Base-by-base conservation (phyloP, 2,329 filamentous ascomycete species). In the Aplosporella prunicola region DNA sequence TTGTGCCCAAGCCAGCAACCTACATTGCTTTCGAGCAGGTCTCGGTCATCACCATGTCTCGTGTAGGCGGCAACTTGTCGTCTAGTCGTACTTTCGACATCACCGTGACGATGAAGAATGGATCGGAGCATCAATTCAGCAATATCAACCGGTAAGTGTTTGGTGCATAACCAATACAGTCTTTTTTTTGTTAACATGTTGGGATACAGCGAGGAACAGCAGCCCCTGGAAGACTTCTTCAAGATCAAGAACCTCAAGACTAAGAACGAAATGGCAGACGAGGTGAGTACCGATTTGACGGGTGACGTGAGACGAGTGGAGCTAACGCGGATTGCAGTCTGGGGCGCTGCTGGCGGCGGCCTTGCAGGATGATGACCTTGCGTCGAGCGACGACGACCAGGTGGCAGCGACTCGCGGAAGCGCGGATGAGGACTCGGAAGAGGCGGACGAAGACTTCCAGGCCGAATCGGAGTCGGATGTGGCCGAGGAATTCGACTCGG, bases 221-320 rank as follows among this genome's bases (percentile, higher is more conserved):
- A 91, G 64, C 84, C 85, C 5, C 75, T 98, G n/a, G 91, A 98
- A 61, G 80, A 82, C 49, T 98, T 98, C 68, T 95, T 98, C 75
- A 91, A 93, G 64, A 76, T 86, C 49, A 96, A 96, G 71, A 83
- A 81, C 43, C 74, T 98, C 53, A 84, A 89, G 38, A 88, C 93
- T 40, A 96, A 95, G 78, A 98, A 98, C 60, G 91, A 98, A 65
- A 95, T 98, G 68, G 82, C 93, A 44, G 91, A 95, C 57, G 91
- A 98, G 50, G 82, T 85, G 57, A 79, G 36, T 31, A 8, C 18
- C 10, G 15, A 10, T n/a, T n/a, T n/a, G 9, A 34, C 29, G 39
- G 42, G 31, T 37, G 20, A 26, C 23, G 35, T 27, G 6, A 41
- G 31, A 28, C 26, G 20, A 28, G 35, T 20, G n/a, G n/a, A n/a